Percentiles rank a stretch among this genome's conserved stretches.
Evolutionary conservation across 129 eudicot species (phyloP).

Genomic region (Erigeron canadensis): DNA sequence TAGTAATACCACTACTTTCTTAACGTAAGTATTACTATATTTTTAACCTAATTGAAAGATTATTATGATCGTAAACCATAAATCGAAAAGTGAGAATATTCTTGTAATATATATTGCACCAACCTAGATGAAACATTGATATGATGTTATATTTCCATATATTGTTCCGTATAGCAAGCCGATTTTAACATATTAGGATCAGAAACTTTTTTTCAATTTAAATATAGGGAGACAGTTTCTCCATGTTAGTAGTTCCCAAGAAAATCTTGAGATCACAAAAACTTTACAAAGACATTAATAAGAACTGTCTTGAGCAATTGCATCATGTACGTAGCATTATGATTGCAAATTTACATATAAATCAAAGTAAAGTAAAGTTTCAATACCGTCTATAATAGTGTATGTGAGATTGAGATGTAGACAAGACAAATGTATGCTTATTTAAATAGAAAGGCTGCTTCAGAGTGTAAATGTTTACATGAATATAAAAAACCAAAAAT

Average conservation of each 20-base stretch:
- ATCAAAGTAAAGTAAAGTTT: too few relatives aligned
- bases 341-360: background rate
- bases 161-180: conserved; percentile 22
- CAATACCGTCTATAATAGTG: too few relatives aligned
- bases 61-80: background rate
- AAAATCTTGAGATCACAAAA: conserved; percentile 31
- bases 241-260: conserved; percentile 39
- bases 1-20: too few relatives aligned
- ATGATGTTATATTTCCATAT: conserved; percentile 1
- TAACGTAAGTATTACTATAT: background rate
- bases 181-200: conserved; percentile 20
- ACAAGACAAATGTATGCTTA: too few relatives aligned
- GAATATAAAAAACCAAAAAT: too few relatives aligned
- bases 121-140: conserved; percentile 20
- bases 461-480: too few relatives aligned
- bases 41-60: background rate
- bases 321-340: background rate
- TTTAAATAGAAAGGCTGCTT: too few relatives aligned
- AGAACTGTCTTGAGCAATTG: conserved; percentile 11
- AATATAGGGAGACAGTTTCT: conserved; percentile 27
- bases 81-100: background rate
- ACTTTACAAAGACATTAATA: conserved; percentile 23
- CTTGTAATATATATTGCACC: conserved; percentile 6
- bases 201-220: conserved; percentile 15
- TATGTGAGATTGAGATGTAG: too few relatives aligned